A percentile compares a stretch with the other conserved stretches of the same genome.
Conservation (phyloP, 176 grass and related monocot genomes). For the Hordeum vulgare region DNA sequence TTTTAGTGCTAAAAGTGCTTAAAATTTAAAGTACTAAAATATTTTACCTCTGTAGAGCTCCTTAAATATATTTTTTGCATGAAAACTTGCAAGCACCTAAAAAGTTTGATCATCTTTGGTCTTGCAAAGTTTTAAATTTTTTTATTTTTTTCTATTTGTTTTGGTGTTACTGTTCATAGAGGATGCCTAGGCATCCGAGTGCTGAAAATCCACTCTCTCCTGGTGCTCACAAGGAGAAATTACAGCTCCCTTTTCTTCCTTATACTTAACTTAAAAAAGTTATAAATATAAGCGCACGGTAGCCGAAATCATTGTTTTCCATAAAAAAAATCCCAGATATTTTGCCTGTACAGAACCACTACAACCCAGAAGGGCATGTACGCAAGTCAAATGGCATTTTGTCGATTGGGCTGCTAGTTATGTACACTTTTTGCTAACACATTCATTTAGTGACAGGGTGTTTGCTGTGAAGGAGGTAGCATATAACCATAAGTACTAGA, state of each 20-base stretch:
- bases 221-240: not conserved
- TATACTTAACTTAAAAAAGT: not conserved
- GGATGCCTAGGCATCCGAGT: too few relatives aligned
- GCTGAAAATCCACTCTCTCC: too few relatives aligned
- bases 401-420: not conserved
- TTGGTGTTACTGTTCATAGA: too few relatives aligned
- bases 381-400: not conserved
- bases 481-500: not conserved
- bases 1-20: too few relatives aligned
- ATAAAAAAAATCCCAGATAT: not conserved
- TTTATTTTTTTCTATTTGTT: too few relatives aligned
- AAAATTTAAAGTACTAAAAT: too few relatives aligned
- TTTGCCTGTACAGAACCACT: not conserved
- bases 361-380: not conserved
- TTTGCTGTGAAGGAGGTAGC: not conserved
- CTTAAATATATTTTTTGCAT: too few relatives aligned
- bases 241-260: not conserved
- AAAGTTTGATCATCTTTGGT: too few relatives aligned
- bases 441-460: not conserved
- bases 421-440: not conserved
- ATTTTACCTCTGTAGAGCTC: too few relatives aligned
- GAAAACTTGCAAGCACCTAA: too few relatives aligned
- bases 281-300: not conserved
- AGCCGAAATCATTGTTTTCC: not conserved
- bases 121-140: too few relatives aligned